These are phyloP conservation scores for Tylopilus sp. DNA, from an alignment of 768 basidiomycete species.

Conservation along the genomic window DNA sequence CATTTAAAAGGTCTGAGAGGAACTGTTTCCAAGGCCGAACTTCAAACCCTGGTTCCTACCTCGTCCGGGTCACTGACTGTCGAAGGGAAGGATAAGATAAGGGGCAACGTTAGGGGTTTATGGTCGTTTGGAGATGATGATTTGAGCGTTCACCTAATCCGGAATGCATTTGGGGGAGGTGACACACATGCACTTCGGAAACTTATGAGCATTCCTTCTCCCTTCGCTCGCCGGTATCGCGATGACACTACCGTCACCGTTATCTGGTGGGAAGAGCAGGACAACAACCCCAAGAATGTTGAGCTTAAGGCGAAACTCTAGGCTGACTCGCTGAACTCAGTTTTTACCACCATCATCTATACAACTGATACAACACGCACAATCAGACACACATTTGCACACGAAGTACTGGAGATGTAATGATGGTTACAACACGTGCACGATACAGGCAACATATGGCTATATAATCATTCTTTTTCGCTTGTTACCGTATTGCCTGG, in stretches of 20 bases:
- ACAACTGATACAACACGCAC: neutral
- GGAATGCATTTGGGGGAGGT: slow-evolving; percentile 91
- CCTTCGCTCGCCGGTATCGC: slow-evolving; percentile 69
- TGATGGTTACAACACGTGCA: slow-evolving; percentile 5
- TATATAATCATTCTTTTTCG: slow-evolving; percentile 38
- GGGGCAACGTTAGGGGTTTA: slow-evolving; percentile 39
- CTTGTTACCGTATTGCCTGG: slow-evolving; percentile 31
- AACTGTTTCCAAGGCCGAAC: slow-evolving; percentile 52
- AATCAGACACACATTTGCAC: neutral
- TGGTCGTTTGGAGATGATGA: slow-evolving; percentile 85
- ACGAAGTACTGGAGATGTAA: neutral
- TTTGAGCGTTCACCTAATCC: slow-evolving; percentile 75
- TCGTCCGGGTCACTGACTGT: slow-evolving; percentile 49
- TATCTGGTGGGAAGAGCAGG: slow-evolving; percentile 77
- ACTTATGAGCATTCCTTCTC: slow-evolving; percentile 79
- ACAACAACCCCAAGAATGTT: slow-evolving; percentile 35
- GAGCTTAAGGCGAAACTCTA: slow-evolving; percentile 53
- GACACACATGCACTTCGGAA: slow-evolving; percentile 55
- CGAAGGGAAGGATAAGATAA: slow-evolving; percentile 56
- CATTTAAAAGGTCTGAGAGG: slow-evolving; percentile 73
- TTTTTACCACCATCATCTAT: neutral
- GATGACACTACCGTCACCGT: slow-evolving; percentile 87
- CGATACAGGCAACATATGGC: slow-evolving; percentile 12
- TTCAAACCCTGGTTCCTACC: slow-evolving; percentile 56
- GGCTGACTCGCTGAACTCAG: too few relatives aligned